Evolutionary conservation across 2,329 filamentous ascomycete genomes (phyloP).

Genomic region (Colletotrichum lupini): DNA sequence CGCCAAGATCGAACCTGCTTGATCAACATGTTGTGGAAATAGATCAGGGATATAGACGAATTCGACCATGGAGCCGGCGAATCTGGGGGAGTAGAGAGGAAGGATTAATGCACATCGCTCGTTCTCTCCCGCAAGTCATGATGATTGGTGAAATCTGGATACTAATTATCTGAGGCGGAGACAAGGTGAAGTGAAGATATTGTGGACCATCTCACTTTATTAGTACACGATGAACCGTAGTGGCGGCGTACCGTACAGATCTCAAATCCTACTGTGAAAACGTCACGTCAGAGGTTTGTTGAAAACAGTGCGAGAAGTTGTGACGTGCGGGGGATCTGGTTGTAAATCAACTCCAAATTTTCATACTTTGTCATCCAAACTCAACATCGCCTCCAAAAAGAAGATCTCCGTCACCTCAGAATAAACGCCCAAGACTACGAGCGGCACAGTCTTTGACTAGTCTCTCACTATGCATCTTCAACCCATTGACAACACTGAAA

Average conservation of each 20-base stretch:
- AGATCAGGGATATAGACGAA: too few species aligned
- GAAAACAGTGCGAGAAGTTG: neutral
- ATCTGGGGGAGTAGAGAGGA: too few species aligned
- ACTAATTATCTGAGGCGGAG: neutral
- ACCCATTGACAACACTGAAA: slow-evolving; percentile 36
- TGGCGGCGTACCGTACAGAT: neutral
- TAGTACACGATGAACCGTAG: neutral
- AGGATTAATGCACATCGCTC: too few species aligned
- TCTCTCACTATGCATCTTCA: slow-evolving; percentile 34
- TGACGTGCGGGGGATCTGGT: slow-evolving; percentile 21
- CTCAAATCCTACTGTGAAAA: accelerated
- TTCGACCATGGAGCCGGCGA: too few species aligned
- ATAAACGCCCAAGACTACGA: neutral
- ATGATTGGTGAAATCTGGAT: neutral
- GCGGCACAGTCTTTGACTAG: neutral
- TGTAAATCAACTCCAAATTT: slow-evolving; percentile 30
- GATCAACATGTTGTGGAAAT: too few species aligned
- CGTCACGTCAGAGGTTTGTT: too few species aligned
- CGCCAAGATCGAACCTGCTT: neutral
- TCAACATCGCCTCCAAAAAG: neutral
- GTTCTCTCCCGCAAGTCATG: neutral
- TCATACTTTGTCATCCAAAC: neutral
- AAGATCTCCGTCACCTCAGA: slow-evolving; percentile 2
- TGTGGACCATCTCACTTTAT: neutral
- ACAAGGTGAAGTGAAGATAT: neutral